Evolutionary conservation across 768 basidiomycete genomes (phyloP).

Genomic region (Favolaschia claudopus): DNA sequence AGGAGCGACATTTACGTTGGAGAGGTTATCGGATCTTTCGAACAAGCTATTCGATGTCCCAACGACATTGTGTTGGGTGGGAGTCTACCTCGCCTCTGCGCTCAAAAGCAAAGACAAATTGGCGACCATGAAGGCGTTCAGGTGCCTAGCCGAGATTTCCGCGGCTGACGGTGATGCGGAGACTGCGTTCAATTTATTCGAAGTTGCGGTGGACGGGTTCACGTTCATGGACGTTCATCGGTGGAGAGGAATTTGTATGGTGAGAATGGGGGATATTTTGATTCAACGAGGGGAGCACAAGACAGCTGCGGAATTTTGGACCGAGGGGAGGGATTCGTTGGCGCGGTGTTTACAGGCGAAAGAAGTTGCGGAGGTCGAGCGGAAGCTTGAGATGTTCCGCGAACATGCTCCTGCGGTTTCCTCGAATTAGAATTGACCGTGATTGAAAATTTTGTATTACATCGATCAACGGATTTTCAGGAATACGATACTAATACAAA

Average conservation of each 20-base stretch:
- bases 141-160: background rate
- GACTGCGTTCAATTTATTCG: background rate
- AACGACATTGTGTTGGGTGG: background rate
- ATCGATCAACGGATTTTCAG: constrained; percentile 15
- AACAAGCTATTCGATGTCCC: background rate
- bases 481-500: constrained; percentile 17
- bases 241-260: background rate
- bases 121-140: background rate
- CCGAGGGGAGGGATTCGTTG: too few species aligned
- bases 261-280: background rate
- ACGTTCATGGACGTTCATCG: constrained; percentile 1
- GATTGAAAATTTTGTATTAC: too few species aligned
- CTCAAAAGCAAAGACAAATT: background rate
- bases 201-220: background rate
- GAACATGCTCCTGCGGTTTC: too few species aligned
- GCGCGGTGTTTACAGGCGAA: too few species aligned
- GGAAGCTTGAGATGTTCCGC: too few species aligned
- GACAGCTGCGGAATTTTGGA: background rate
- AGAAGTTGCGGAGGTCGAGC: too few species aligned
- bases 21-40: background rate
- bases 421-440: too few species aligned
- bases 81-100: background rate
- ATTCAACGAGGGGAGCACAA: background rate
- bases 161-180: background rate
- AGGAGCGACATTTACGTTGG: background rate